A percentile compares a stretch with the other conserved stretches of the same genome.
Conservation (phyloP, 768 basidiomycete genomes). For the Pholiota molesta region DNA sequence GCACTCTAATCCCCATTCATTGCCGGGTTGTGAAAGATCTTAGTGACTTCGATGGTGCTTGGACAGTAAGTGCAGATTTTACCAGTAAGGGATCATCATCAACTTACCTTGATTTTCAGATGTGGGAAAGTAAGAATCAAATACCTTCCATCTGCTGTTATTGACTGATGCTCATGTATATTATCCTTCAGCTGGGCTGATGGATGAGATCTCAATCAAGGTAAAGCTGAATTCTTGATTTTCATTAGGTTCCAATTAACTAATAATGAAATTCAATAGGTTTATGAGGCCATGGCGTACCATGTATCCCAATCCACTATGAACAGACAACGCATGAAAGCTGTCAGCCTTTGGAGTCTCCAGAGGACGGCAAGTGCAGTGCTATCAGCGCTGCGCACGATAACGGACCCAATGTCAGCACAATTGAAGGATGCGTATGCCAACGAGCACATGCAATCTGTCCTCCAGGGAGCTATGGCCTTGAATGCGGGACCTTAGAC, state of each 20-base stretch:
- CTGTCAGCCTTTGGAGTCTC: slow-evolving; percentile 92
- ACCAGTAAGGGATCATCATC: background rate
- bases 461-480: slow-evolving; percentile 22
- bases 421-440: slow-evolving; percentile 49
- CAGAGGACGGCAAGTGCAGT: slow-evolving; percentile 93
- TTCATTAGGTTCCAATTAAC: slow-evolving; percentile 4
- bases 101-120: background rate
- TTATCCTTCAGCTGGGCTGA: slow-evolving; percentile 72
- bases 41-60: slow-evolving; percentile 91
- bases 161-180: slow-evolving; percentile 17
- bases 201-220: slow-evolving; percentile 89
- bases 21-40: slow-evolving; percentile 86
- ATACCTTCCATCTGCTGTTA: background rate
- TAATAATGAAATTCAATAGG: slow-evolving; percentile 40
- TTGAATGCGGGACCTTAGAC: slow-evolving; percentile 18
- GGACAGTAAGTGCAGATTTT: slow-evolving; percentile 70
- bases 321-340: slow-evolving; percentile 82
- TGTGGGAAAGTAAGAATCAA: slow-evolving; percentile 5
- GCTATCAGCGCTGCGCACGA: slow-evolving; percentile 72
- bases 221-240: slow-evolving; percentile 35
- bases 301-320: slow-evolving; percentile 92
- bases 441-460: slow-evolving; percentile 31
- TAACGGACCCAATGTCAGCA: slow-evolving; percentile 69
- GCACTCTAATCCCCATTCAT: slow-evolving; percentile 92
- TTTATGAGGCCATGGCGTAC: slow-evolving; percentile 91